Base-by-base conservation (phyloP, 2,329 filamentous ascomycete species). In the Fusarium pseudograminearum region DNA sequence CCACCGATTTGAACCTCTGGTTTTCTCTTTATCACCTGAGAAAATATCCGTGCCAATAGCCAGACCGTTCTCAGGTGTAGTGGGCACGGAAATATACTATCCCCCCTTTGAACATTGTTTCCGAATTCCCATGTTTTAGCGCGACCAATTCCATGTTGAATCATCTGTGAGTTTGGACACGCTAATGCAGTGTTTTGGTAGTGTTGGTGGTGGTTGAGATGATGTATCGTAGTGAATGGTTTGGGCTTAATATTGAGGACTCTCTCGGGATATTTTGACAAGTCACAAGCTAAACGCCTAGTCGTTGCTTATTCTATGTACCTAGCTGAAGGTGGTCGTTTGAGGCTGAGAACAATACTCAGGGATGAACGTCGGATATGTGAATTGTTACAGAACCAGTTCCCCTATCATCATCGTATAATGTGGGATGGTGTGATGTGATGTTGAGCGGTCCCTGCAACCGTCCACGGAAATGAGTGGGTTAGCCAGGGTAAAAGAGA, bases 71-170 rank as follows among this genome's bases (percentile, higher is more conserved):
- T 58, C 44, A 59, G 24, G 41, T 12, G 33, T 34, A 59, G 60
- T 65, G 71, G 66, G 61, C 46, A 57, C 36, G n/a, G n/a, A 40
- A 22, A 48, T 36, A 52, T 42, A n/a, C 38, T 57, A 51, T 59
- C 48, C 36, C 61, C 31, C 16, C 60, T 47, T 66, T 48, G 40
- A 60, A 60, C 48, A 55, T 48, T 51, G 70, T 72, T 70, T 57
- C 69, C 64, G 61, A 69, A 47, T 56, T 56, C 44, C 52, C 61
- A 46, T 71, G 67, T 74, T 73, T 71, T 73, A 74, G 71, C 60
- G 67, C 36, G 44, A 34, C 33, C 30, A 33, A 9, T 30, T 36
- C 33, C 31, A 44, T 36, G 16, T 14, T 44, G 42, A 48, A 50
- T 42, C 46, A 22, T 24, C 22, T 18, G 18, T 44, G 42, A 24